phyloP scores from a whole-genome alignment of 2,329 filamentous ascomycete species.

The Lasiodiplodia sp. region DNA sequence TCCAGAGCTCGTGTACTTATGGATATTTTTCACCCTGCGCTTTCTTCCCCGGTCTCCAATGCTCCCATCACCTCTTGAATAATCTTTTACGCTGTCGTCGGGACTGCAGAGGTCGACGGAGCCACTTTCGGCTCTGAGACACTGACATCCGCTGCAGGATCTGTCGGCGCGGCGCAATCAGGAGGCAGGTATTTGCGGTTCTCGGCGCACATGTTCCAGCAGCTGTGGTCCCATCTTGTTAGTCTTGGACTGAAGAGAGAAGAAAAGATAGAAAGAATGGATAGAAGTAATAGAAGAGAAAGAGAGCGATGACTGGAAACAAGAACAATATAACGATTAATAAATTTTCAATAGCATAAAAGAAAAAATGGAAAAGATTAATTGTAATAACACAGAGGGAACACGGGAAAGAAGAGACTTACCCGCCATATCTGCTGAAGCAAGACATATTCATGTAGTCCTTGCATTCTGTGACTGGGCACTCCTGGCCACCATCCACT shows the following conservation, averaged over 20 bases:
- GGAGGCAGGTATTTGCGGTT: slow-evolving; percentile 11
- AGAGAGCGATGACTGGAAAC: background rate
- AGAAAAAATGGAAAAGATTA: background rate
- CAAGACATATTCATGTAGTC: background rate
- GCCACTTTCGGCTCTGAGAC: background rate
- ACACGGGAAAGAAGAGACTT: background rate
- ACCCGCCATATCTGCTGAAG: slow-evolving; percentile 9
- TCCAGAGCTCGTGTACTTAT: no score
- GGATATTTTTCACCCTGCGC: no score
- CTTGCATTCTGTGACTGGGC: slow-evolving; percentile 5
- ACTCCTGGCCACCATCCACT: background rate
- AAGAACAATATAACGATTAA: no score
- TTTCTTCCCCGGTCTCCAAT: no score
- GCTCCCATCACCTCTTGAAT: background rate
- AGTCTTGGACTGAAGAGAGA: background rate
- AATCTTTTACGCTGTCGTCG: background rate
- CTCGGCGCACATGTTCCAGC: slow-evolving; percentile 16
- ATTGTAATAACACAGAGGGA: background rate
- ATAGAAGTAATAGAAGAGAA: background rate
- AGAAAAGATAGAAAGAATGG: background rate
- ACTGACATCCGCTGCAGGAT: background rate
- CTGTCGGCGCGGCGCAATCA: background rate
- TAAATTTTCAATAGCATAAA: background rate
- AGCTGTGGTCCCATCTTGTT: background rate
- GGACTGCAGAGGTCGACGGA: background rate